phyloP scores from a whole-genome alignment of 352 stramenopile genomes.

The Phytophthora uliginosa region DNA sequence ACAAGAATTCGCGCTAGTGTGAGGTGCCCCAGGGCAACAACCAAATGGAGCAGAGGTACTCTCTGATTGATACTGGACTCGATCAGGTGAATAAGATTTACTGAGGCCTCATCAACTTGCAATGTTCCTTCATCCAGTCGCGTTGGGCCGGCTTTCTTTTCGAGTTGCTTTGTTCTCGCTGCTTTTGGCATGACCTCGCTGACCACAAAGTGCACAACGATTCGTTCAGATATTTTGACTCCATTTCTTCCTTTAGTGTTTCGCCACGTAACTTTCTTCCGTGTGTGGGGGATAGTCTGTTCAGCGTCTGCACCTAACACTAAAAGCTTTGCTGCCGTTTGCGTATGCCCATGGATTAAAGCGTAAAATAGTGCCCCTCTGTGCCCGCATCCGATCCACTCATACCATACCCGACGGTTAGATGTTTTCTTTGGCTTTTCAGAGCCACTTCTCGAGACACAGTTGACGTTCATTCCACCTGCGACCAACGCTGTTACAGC shows the following conservation, averaged over 20 bases:
- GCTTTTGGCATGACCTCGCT: conserved; percentile 38
- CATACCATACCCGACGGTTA: conserved; percentile 12
- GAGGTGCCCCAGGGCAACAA: conserved; percentile 45
- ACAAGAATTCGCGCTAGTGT: conserved; percentile 48
- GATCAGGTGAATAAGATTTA: conserved; percentile 47
- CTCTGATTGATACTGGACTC: conserved; percentile 55
- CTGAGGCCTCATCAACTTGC: conserved; percentile 14
- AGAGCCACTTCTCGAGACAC: conserved; percentile 11
- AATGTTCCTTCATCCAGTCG: neutral
- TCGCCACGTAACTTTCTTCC: conserved; percentile 24
- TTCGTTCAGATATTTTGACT: conserved; percentile 9
- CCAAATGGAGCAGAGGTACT: conserved; percentile 53
- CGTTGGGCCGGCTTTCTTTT: neutral
- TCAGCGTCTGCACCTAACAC: conserved; percentile 63
- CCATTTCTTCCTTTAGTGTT: neutral
- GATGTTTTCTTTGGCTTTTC: conserved; percentile 9
- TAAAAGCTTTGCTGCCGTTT: conserved; percentile 67
- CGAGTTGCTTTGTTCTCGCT: conserved; percentile 17
- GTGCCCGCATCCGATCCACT: conserved; percentile 33
- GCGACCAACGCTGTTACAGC: conserved; percentile 54
- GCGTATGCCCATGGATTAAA: conserved; percentile 58
- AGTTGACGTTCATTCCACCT: conserved; percentile 73
- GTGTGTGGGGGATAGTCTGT: conserved; percentile 47
- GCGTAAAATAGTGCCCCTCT: conserved; percentile 60
- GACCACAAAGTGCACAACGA: conserved; percentile 34